Evolutionary conservation across 148 eudicot species (phyloP).

Genomic region (Dianthus caryophyllus): DNA sequence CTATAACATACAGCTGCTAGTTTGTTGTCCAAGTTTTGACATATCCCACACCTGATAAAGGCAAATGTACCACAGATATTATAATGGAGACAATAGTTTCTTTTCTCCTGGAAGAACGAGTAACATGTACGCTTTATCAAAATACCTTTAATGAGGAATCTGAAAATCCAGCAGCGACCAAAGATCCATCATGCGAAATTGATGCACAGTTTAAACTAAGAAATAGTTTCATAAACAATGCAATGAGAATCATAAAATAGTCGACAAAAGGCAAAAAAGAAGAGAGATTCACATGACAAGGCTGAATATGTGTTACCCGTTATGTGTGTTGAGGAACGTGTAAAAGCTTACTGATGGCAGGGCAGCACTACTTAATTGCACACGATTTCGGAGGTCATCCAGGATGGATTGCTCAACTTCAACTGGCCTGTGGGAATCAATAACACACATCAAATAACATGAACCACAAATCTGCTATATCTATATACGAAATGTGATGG

Average conservation of each 20-base stretch:
- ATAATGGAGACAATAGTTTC: background rate
- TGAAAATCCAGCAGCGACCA: conserved; percentile 99
- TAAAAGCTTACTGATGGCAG: conserved; percentile 95
- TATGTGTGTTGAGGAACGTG: conserved; percentile 86
- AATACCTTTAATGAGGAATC: conserved; percentile 89
- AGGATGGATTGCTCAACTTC: conserved; percentile 91
- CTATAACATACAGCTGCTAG: conserved; percentile 48
- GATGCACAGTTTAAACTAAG: conserved; percentile 80
- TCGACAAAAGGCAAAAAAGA: background rate
- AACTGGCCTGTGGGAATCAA: conserved; percentile 37
- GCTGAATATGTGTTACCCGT: conserved; percentile 45
- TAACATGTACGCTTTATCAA: background rate
- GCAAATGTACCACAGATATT: conserved; percentile 6
- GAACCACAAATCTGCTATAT: background rate
- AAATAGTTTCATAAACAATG: conserved; percentile 17
- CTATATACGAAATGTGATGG: background rate
- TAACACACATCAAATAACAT: background rate
- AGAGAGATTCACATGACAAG: conserved; percentile 10
- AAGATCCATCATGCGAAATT: conserved; percentile 91
- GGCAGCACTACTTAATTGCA: conserved; percentile 72
- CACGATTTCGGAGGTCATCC: conserved; percentile 93
- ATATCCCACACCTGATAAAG: conserved; percentile 84
- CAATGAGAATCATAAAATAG: conserved; percentile 15
- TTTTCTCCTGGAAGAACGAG: background rate
- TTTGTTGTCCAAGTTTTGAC: conserved; percentile 84